These are phyloP conservation scores for Talaromyces funiculosus DNA, from an alignment of 2,329 filamentous ascomycete genomes.

Conservation along the genomic window DNA sequence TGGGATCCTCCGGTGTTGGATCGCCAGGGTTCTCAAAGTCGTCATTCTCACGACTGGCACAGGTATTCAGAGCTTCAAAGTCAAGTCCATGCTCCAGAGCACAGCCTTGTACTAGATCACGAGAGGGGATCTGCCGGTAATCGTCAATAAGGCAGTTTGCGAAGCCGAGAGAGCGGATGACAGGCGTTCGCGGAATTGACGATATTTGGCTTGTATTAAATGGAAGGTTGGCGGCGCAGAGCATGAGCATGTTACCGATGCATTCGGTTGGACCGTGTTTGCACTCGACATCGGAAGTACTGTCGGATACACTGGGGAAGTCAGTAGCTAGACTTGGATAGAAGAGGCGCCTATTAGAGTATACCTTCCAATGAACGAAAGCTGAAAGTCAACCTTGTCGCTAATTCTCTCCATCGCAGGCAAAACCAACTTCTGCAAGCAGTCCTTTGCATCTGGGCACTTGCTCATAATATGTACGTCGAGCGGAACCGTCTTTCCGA, in stretches of 20 bases:
- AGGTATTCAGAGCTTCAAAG: conserved; percentile 74
- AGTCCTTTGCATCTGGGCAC: conserved; percentile 85
- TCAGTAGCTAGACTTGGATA: neutral
- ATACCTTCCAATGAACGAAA: conserved; percentile 83
- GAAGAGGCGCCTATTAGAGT: conserved; percentile 17
- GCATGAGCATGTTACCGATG: conserved; percentile 88
- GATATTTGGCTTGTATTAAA: conserved; percentile 26
- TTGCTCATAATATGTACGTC: conserved; percentile 98
- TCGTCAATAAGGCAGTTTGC: conserved; percentile 79
- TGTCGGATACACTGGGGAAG: conserved; percentile 51
- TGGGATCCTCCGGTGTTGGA: conserved; percentile 57
- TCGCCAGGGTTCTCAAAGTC: conserved; percentile 41
- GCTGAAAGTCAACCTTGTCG: conserved; percentile 81
- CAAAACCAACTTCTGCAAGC: conserved; percentile 71
- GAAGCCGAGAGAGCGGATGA: conserved; percentile 86
- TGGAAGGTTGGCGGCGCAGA: conserved; percentile 72
- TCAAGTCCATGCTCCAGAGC: conserved; percentile 86
- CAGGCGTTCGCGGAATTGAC: conserved; percentile 57
- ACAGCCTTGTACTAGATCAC: conserved; percentile 75
- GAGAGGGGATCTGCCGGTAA: conserved; percentile 71
- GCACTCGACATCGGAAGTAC: conserved; percentile 78
- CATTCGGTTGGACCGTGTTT: conserved; percentile 87
- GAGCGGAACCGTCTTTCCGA: conserved; percentile 56
- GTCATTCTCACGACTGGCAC: conserved; percentile 70
- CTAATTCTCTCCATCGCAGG: conserved; percentile 78